A percentile compares a stretch with the other conserved stretches of the same genome.
Evolutionary conservation across 2,329 filamentous ascomycete species (phyloP).

Genomic region (Clonostachys sp.): DNA sequence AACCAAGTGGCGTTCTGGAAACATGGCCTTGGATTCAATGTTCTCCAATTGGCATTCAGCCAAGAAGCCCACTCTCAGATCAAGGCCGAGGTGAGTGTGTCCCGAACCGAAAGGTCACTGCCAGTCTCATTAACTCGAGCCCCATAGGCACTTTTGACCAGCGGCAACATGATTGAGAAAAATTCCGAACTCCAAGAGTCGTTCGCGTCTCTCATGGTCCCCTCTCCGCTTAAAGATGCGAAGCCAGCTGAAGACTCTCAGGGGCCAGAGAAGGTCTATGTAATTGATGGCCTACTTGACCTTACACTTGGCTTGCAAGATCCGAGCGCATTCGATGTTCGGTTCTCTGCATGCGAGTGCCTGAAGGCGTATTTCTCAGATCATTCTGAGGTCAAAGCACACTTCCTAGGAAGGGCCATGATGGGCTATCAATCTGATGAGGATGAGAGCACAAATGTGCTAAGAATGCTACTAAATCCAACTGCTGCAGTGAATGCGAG

Average conservation of each 20-base stretch:
- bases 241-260: constrained; percentile 36
- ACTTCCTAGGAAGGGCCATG: constrained; percentile 86
- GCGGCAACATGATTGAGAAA: constrained; percentile 81
- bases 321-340: constrained; percentile 68
- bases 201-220: constrained; percentile 83
- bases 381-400: constrained; percentile 74
- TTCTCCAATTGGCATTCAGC: constrained; percentile 79
- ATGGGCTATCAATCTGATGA: constrained; percentile 74
- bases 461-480: constrained; percentile 75
- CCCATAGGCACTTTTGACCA: constrained; percentile 69
- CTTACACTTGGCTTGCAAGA: constrained; percentile 67
- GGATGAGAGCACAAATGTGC: constrained; percentile 82
- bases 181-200: constrained; percentile 78
- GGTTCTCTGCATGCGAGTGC: constrained; percentile 82
- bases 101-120: background rate
- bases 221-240: constrained; percentile 43
- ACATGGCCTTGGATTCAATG: constrained; percentile 71
- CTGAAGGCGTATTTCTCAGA: constrained; percentile 88
- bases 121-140: constrained; percentile 2
- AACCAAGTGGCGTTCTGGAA: constrained; percentile 88
- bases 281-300: constrained; percentile 90
- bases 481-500: constrained; percentile 53
- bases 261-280: constrained; percentile 65
- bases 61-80: constrained; percentile 69
- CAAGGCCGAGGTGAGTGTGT: constrained; percentile 64